A percentile compares a stretch with the other conserved stretches of the same genome.
These are phyloP conservation scores for Epithele typhae DNA, from an alignment of 768 basidiomycete species.

Conservation along the genomic window DNA sequence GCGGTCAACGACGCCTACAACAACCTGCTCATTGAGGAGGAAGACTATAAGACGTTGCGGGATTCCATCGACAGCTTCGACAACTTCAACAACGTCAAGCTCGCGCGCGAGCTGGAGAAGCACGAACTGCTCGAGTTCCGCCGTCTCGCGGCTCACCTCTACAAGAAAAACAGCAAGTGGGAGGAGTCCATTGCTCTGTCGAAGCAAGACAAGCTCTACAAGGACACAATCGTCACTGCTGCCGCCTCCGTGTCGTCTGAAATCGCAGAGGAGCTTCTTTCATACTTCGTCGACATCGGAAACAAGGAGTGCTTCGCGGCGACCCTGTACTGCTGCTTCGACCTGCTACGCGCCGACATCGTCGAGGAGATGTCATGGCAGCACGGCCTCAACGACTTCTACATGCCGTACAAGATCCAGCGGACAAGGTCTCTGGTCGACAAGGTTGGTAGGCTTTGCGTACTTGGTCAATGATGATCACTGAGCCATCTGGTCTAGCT, in stretches of 20 bases:
- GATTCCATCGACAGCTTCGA: constrained; percentile 98
- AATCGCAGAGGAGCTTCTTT: constrained; percentile 90
- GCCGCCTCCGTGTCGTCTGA: constrained; percentile 80
- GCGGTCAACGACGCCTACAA: constrained; percentile 99
- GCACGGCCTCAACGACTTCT: constrained; percentile 93
- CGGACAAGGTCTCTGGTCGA: constrained; percentile 74
- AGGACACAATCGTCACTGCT: constrained; percentile 93
- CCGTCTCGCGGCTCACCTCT: constrained; percentile 89
- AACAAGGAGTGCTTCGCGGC: constrained; percentile 98
- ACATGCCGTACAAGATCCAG: constrained; percentile 95
- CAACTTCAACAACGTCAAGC: constrained; percentile 89
- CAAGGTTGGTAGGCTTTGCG: constrained; percentile 42
- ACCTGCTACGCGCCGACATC: constrained; percentile 87
- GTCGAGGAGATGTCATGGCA: constrained; percentile 97
- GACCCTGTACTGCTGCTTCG: constrained; percentile 88
- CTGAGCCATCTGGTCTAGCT: constrained; percentile 2
- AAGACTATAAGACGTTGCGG: constrained; percentile 96
- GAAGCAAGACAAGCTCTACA: constrained; percentile 96
- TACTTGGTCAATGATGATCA: not conserved
- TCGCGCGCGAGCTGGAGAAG: constrained; percentile 82
- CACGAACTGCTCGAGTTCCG: constrained; percentile 95
- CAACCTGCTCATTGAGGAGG: constrained; percentile 96
- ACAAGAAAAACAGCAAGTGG: constrained; percentile 97
- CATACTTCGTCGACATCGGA: constrained; percentile 97
- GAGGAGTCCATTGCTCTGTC: constrained; percentile 94